Conservation (phyloP, 768 basidiomycete genomes). For the Phaeolepiota aurea region DNA sequence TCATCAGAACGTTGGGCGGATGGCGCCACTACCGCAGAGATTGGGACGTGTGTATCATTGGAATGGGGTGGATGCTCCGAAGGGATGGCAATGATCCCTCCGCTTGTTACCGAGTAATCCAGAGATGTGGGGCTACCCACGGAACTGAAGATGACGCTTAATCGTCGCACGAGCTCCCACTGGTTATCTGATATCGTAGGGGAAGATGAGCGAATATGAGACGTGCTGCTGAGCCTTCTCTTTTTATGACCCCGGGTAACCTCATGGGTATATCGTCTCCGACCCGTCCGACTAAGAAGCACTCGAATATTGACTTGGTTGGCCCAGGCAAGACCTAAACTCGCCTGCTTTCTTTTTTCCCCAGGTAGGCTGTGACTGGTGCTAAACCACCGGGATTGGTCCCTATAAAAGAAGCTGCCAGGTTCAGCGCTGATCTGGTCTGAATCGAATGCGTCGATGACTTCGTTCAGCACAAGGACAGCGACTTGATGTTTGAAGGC, state of each 20-base stretch:
- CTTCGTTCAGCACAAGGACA: constrained; percentile 84
- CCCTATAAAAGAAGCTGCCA: constrained; percentile 48
- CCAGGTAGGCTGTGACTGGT: constrained; percentile 51
- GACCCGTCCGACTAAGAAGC: constrained; percentile 70
- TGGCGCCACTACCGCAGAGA: no score
- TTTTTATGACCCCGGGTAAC: no score
- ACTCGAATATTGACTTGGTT: constrained; percentile 85
- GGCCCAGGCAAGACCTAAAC: constrained; percentile 87
- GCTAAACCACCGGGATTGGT: constrained; percentile 73
- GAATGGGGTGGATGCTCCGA: not conserved
- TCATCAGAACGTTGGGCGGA: no score
- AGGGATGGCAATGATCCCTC: constrained; percentile 35
- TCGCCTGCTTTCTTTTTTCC: constrained; percentile 66
- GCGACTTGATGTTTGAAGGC: constrained; percentile 59
- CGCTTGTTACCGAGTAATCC: constrained; percentile 66
- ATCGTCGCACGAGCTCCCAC: constrained; percentile 54
- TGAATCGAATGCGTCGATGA: constrained; percentile 66
- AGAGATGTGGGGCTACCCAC: constrained; percentile 46
- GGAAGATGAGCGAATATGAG: not conserved
- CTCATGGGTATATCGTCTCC: constrained; percentile 48
- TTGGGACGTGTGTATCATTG: no score
- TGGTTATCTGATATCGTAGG: constrained; percentile 21
- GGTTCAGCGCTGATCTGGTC: constrained; percentile 12
- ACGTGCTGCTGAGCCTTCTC: no score
- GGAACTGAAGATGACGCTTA: constrained; percentile 75